A percentile compares a stretch with the other conserved stretches of the same genome.
Conservation (phyloP, 441 rosid species). For the Gossypium armourianum region DNA sequence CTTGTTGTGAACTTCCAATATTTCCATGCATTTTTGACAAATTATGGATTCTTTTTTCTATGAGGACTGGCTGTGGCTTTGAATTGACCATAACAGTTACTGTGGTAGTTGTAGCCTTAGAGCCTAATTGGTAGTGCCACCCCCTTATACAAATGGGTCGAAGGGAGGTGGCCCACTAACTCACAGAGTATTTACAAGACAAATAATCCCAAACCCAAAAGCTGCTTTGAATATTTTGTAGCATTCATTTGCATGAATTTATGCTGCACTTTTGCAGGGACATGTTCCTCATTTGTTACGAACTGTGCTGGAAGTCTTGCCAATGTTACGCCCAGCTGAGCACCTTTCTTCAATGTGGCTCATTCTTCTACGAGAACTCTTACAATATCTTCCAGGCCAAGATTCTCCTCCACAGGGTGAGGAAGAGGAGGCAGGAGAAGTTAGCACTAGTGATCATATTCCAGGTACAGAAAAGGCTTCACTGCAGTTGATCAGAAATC, state of each 20-base stretch:
- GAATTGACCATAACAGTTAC: neutral
- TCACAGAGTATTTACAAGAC: neutral
- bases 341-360: constrained; percentile 82
- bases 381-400: constrained; percentile 67
- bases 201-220: constrained; percentile 6
- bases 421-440: constrained; percentile 42
- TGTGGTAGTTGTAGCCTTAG: constrained; percentile 7
- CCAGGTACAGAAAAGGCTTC: constrained; percentile 31
- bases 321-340: constrained; percentile 60
- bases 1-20: neutral
- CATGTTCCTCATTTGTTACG: constrained; percentile 74
- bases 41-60: constrained; percentile 2
- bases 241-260: neutral
- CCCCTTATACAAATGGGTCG: neutral
- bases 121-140: neutral
- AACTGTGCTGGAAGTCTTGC: constrained; percentile 66
- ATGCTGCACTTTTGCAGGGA: constrained; percentile 41
- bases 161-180: neutral
- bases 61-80: neutral
- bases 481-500: constrained; percentile 12
- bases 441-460: constrained; percentile 29
- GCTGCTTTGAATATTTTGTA: neutral
- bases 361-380: constrained; percentile 53
- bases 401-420: constrained; percentile 37
- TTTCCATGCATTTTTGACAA: neutral